These are phyloP conservation scores for Yamadazyma ubonensis DNA, from an alignment of 805 yeast species.

Conservation along the genomic window DNA sequence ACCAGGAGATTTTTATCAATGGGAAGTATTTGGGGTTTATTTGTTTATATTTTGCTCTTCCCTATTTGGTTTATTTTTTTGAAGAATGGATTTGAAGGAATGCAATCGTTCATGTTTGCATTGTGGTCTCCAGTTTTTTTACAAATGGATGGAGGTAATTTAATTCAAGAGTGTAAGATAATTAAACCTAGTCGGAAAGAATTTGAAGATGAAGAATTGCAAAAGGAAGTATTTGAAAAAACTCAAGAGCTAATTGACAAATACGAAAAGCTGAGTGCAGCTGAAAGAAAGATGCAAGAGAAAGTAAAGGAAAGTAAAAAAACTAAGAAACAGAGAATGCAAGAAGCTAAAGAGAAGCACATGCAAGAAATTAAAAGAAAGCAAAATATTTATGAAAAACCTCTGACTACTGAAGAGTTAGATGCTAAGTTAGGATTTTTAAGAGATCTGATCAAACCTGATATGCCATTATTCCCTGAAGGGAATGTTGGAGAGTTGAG, in stretches of 20 bases:
- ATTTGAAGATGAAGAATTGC: slow-evolving; percentile 59
- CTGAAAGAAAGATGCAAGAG: slow-evolving; percentile 50
- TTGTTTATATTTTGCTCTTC: slow-evolving; percentile 62
- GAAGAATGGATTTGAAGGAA: slow-evolving; percentile 75
- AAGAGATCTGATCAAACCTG: slow-evolving; percentile 14
- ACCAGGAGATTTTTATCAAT: slow-evolving; percentile 74
- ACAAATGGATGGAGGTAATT: slow-evolving; percentile 61
- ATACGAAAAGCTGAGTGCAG: slow-evolving; percentile 71
- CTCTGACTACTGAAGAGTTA: slow-evolving; percentile 35
- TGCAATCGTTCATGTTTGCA: slow-evolving; percentile 72
- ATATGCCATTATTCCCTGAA: slow-evolving; percentile 17
- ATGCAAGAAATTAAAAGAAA: slow-evolving; percentile 18
- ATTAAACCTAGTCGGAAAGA: slow-evolving; percentile 59
- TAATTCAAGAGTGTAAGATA: slow-evolving; percentile 71
- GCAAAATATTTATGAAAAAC: slow-evolving; percentile 32
- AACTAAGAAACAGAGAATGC: slow-evolving; percentile 19
- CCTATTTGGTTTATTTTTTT: slow-evolving; percentile 84
- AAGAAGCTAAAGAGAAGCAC: slow-evolving; percentile 18
- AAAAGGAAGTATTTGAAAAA: slow-evolving; percentile 55
- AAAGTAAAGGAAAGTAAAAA: slow-evolving; percentile 19
- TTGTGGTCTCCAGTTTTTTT: slow-evolving; percentile 69
- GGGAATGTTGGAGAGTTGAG: not conserved
- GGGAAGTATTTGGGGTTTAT: slow-evolving; percentile 65
- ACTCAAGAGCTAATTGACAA: slow-evolving; percentile 57
- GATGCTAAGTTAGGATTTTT: slow-evolving; percentile 28